Base-by-base conservation (phyloP, 495 filamentous ascomycete species). In the Chaetomium fimeti region DNA sequence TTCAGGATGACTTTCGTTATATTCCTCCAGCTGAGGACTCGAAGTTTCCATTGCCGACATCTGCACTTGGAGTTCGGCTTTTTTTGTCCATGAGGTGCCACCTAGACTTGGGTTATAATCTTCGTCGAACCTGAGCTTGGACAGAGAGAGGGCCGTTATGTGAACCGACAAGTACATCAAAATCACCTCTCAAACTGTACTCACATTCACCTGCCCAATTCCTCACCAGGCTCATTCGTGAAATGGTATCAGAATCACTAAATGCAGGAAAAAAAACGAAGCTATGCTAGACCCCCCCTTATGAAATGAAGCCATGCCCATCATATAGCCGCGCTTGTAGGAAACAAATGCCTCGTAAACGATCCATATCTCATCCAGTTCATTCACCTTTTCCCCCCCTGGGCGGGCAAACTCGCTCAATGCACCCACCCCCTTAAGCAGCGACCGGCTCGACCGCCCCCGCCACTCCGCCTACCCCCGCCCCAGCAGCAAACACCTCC, bases 401-500 rank as follows among this genome's bases (percentile, higher is more conserved):
- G 32, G 8, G 32, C 12, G 32, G 1, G 32, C 32, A 36, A 36
- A 5, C 8, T 36, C 32, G 8, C 32, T 36, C 5, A 24, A 24
- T 2, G 11, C 5, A 29, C 4, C 16, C 1, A 20, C 6, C 28
- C 15, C n/a, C 42, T 62, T 16, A 63, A 6, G 57, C 57, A 36
- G 57, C 52, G 36, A 58, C 55, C 5, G n/a, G 22, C 47, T 42
- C 56, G 1, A 55, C 55, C 18, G 42, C 12, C 38, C 58, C 42
- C 43, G 55, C 47, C 29, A 59, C 49, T n/a, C n/a, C n/a, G n/a
- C n/a, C n/a, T 52, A 64, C 58, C 12, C 43, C 47, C 25, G 72
- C 68, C 27, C 71, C 69, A 24, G 72, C 69, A 20, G 69, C 68
- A 60, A 87, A 79, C 52, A 86, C 82, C 69, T 90, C 88, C 69